Conservation (phyloP, 129 eudicot genomes). For the Apium graveolens region DNA sequence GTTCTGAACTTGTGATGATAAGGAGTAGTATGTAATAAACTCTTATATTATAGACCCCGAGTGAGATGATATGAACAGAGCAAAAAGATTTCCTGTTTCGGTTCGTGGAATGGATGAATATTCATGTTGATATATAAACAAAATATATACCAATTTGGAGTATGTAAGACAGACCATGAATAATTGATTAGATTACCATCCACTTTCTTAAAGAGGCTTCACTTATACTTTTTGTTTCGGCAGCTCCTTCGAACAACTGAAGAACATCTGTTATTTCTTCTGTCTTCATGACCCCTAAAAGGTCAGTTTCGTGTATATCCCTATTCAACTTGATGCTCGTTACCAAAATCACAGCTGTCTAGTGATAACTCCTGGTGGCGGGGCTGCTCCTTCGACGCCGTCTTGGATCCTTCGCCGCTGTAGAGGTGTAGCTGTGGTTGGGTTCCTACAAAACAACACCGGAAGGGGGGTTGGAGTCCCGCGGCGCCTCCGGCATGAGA, state of each 20-base stretch:
- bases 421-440: no score
- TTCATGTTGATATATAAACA: no score
- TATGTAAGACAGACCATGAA: not conserved
- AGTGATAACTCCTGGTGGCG: no score
- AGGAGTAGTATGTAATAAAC: no score
- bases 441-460: no score
- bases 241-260: constrained; percentile 30
- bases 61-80: not conserved
- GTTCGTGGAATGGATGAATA: no score
- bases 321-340: constrained; percentile 17
- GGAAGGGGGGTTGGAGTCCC: no score
- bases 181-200: constrained; percentile 25
- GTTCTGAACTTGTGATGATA: no score
- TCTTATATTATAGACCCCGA: no score
- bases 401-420: no score
- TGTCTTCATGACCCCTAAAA: constrained; percentile 20
- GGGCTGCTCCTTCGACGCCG: no score
- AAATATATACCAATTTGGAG: not conserved
- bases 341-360: not conserved
- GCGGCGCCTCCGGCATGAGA: no score
- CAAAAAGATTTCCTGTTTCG: not conserved
- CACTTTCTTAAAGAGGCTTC: constrained; percentile 29
- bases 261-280: constrained; percentile 32
- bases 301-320: constrained; percentile 33
- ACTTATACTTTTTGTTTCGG: constrained; percentile 18